phyloP scores from a whole-genome alignment of 2,329 filamentous ascomycete genomes.

The Cercospora citrullina region DNA sequence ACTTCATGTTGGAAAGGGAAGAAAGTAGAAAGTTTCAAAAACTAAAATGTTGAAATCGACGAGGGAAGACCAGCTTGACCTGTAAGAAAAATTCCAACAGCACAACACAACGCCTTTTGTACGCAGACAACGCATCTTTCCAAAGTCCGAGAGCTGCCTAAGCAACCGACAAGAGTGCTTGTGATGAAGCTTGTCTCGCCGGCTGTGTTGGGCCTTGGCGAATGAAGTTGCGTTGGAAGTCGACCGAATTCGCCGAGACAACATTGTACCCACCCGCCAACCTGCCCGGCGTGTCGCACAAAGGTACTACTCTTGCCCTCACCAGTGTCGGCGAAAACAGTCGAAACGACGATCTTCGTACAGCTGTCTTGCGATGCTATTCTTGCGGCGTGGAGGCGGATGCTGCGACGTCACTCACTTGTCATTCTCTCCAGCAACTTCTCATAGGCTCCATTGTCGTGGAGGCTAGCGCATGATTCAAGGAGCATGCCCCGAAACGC shows the following conservation, averaged over 20 bases:
- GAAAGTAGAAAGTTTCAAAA: not conserved
- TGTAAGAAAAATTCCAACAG: not conserved
- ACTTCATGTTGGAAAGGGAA: not conserved
- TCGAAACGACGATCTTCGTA: not conserved
- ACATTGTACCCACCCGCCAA: not conserved
- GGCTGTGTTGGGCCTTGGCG: not conserved
- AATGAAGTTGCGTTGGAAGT: not conserved
- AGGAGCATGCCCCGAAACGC: not conserved
- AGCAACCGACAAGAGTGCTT: not conserved
- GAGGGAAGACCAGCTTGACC: constrained; percentile 1
- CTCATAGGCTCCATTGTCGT: not conserved
- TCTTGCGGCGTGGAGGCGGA: not conserved
- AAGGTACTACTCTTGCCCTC: not conserved
- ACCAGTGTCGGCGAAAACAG: not conserved
- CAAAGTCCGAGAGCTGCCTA: not conserved
- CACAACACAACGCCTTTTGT: not conserved
- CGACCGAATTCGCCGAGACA: constrained; percentile 2
- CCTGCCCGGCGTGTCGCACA: not conserved
- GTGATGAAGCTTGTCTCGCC: constrained; percentile 2
- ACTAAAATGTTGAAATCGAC: not conserved
- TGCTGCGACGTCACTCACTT: not conserved
- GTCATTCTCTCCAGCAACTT: not conserved
- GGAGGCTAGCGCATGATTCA: not conserved
- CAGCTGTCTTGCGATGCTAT: not conserved
- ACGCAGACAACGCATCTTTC: not conserved